Evolutionary conservation across 2,329 filamentous ascomycete species (phyloP).

Genomic region (Fusarium cyanostomum): DNA sequence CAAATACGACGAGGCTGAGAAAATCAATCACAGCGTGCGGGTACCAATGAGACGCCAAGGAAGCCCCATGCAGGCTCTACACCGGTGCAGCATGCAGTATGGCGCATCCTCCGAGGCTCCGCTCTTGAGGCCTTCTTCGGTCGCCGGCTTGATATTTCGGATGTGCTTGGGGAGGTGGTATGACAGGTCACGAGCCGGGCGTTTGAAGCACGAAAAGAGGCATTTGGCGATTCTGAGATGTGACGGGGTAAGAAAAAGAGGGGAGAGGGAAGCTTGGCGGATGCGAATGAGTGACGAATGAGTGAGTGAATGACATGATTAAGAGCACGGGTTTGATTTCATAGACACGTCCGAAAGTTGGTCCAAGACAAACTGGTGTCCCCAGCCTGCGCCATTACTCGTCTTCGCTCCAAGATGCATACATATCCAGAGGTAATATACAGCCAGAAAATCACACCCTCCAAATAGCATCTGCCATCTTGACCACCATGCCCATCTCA

Average conservation of each 20-base stretch:
- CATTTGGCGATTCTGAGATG: slow-evolving; percentile 22
- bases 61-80: slow-evolving; percentile 28
- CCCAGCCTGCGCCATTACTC: background rate
- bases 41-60: no score
- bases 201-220: no score
- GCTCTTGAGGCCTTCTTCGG: slow-evolving; percentile 32
- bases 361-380: no score
- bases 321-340: background rate
- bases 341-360: no score
- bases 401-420: background rate
- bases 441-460: slow-evolving; percentile 57
- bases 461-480: slow-evolving; percentile 95
- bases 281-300: background rate
- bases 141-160: slow-evolving; percentile 13
- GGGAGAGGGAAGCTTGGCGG: background rate
- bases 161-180: background rate
- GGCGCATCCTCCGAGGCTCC: slow-evolving; percentile 18
- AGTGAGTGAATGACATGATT: slow-evolving; percentile 3
- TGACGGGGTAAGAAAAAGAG: background rate
- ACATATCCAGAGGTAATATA: background rate
- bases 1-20: background rate
- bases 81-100: slow-evolving; percentile 18
- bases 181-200: slow-evolving; percentile 8
- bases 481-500: slow-evolving; percentile 85
- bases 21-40: background rate